A percentile compares a stretch with the other conserved stretches of the same genome.
These are phyloP conservation scores for Iris pallida DNA, from an alignment of 116 monocot genomes.

Conservation along the genomic window DNA sequence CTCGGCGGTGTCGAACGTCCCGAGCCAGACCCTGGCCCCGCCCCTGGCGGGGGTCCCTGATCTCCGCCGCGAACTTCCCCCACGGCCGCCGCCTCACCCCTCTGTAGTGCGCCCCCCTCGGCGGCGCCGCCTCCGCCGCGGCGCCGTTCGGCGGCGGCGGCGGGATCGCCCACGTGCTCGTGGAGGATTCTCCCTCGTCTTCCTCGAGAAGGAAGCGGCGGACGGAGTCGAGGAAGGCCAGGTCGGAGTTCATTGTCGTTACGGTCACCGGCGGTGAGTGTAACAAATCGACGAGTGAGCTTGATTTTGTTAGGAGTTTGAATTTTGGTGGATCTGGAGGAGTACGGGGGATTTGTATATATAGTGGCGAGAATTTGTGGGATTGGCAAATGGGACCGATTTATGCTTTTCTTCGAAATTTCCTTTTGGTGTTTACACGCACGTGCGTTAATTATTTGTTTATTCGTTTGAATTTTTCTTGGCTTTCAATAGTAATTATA, in stretches of 20 bases:
- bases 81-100: constrained; percentile 21
- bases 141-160: background rate
- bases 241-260: background rate
- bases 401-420: background rate
- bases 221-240: constrained; percentile 6
- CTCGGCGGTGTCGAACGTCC: constrained; percentile 18
- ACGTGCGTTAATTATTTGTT: background rate
- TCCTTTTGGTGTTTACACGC: background rate
- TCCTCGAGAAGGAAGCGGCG: constrained; percentile 7
- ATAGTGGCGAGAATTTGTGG: background rate
- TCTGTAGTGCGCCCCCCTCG: constrained; percentile 10
- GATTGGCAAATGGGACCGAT: background rate
- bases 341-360: background rate
- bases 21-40: constrained; percentile 20
- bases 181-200: background rate
- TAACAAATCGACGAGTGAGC: no score
- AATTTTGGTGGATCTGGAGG: background rate
- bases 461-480: no score
- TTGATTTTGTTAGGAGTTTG: background rate
- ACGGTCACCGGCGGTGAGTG: no score
- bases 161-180: constrained; percentile 5
- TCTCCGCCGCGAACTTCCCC: constrained; percentile 26
- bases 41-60: constrained; percentile 10
- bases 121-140: constrained; percentile 4
- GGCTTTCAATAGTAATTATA: no score